Evolutionary conservation across 139 green algal species (phyloP).

Genomic region (Micractinium sp.): DNA sequence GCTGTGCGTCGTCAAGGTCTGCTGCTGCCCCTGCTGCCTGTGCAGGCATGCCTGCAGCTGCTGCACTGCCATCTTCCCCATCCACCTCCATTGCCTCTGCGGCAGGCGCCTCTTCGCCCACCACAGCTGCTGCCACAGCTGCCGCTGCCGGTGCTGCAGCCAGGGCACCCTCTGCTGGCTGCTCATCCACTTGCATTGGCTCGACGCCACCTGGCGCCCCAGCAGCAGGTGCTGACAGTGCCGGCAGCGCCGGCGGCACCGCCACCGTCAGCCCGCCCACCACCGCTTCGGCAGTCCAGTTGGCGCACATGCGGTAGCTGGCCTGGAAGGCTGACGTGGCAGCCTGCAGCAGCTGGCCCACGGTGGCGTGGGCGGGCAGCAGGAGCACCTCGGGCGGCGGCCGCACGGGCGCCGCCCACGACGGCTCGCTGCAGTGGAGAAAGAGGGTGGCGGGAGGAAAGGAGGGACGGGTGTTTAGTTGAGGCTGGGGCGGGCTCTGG

Average conservation of each 20-base stretch:
- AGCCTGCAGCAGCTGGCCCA: constrained; percentile 58
- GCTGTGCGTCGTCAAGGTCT: neutral
- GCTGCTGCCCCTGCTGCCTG: neutral
- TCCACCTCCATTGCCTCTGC: constrained; percentile 12
- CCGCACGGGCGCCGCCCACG: neutral
- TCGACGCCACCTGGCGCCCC: neutral
- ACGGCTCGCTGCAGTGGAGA: constrained; percentile 11
- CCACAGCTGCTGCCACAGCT: neutral
- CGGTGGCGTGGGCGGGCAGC: constrained; percentile 38
- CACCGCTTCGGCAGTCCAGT: constrained; percentile 45
- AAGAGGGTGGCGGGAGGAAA: neutral
- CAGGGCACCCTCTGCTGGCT: neutral
- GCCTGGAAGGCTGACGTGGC: constrained; percentile 56
- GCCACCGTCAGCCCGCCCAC: constrained; percentile 27
- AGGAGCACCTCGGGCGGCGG: constrained; percentile 65
- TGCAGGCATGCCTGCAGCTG: neutral
- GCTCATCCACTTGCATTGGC: neutral
- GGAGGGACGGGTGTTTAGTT: neutral
- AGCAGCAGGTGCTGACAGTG: neutral
- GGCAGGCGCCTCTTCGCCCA: neutral
- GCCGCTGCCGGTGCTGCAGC: neutral
- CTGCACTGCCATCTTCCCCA: neutral
- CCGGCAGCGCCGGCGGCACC: too few relatives aligned
- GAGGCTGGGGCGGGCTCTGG: neutral
- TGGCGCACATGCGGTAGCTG: constrained; percentile 76